These are phyloP conservation scores for Scedosporium dehoogii DNA, from an alignment of 2,329 filamentous ascomycete genomes.

Conservation along the genomic window DNA sequence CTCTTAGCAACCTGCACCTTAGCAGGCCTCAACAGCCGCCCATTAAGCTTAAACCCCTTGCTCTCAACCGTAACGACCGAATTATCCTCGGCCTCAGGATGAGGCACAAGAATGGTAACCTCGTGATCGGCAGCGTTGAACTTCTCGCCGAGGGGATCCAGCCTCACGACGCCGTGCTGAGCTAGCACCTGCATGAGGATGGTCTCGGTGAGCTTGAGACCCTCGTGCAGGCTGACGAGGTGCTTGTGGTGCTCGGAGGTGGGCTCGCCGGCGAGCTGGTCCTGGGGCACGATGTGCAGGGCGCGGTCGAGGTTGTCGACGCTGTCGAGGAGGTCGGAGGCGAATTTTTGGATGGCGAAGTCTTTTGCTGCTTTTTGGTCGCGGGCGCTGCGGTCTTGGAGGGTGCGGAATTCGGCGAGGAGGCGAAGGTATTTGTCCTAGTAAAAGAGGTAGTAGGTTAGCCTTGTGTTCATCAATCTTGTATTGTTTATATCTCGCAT, in stretches of 20 bases:
- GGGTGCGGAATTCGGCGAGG: conserved; percentile 94
- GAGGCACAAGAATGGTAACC: conserved; percentile 87
- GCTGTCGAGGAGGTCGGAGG: conserved; percentile 86
- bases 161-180: conserved; percentile 89
- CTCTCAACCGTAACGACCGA: conserved; percentile 87
- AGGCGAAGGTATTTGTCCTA: conserved; percentile 93
- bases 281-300: conserved; percentile 64
- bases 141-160: conserved; percentile 73
- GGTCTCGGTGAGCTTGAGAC: conserved; percentile 87
- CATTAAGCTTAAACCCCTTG: conserved; percentile 93
- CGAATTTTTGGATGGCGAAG: conserved; percentile 93
- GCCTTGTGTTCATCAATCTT: not conserved
- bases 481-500: not conserved
- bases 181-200: conserved; percentile 81
- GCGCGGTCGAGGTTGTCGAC: conserved; percentile 97
- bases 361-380: conserved; percentile 80
- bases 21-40: conserved; percentile 76
- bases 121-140: conserved; percentile 97
- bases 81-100: conserved; percentile 80
- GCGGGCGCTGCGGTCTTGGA: conserved; percentile 87
- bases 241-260: conserved; percentile 54
- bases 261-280: conserved; percentile 52
- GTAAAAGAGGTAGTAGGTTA: not conserved
- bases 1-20: conserved; percentile 95
- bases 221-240: conserved; percentile 70